Evolutionary conservation across 441 rosid genomes (phyloP).

Genomic region (Syzygium malaccense): DNA sequence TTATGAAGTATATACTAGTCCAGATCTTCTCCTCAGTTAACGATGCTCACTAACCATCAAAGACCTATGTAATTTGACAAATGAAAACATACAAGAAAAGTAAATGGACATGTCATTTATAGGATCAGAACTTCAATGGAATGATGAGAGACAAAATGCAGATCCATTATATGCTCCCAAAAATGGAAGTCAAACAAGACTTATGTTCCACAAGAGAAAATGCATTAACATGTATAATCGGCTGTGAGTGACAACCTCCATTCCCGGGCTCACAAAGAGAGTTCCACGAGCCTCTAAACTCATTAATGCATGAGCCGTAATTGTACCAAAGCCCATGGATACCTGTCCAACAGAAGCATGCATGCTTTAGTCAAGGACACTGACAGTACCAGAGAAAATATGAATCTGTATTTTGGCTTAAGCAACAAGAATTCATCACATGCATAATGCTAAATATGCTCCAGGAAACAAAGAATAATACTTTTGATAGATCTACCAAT

Average conservation of each 20-base stretch:
- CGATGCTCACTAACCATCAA: neutral
- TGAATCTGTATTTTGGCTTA: neutral
- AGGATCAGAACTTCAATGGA: neutral
- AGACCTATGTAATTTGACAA: neutral
- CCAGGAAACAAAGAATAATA: neutral
- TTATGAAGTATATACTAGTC: neutral
- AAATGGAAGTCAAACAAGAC: neutral
- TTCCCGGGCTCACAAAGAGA: conserved; percentile 75
- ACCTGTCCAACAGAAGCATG: conserved; percentile 40
- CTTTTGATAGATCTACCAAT: neutral
- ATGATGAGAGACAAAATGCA: neutral
- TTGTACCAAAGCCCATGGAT: conserved; percentile 85
- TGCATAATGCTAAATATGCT: neutral
- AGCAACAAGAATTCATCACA: neutral
- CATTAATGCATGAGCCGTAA: conserved; percentile 81
- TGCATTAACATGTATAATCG: neutral
- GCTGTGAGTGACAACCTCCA: conserved; percentile 47
- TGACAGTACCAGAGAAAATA: neutral
- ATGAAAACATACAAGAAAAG: neutral
- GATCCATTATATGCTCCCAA: neutral
- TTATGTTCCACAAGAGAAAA: neutral
- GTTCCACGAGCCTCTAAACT: conserved; percentile 93
- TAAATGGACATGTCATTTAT: neutral
- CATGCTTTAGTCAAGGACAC: neutral
- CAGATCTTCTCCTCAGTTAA: neutral